phyloP scores from a whole-genome alignment of 2,329 filamentous ascomycete species.

The Pseudofabraea citricarpa region DNA sequence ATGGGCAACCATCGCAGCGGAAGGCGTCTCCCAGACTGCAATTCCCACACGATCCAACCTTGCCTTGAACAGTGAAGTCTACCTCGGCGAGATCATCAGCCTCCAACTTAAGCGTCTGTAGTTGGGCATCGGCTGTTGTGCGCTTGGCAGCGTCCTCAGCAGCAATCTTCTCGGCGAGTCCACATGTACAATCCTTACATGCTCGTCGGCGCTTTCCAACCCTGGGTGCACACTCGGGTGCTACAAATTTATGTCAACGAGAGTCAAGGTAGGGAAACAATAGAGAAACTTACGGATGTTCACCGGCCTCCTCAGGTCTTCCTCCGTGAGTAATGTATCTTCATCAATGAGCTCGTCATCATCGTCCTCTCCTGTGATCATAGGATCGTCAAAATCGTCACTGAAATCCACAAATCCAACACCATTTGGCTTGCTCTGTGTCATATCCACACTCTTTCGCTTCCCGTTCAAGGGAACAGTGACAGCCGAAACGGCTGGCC shows the following conservation, averaged over 20 bases:
- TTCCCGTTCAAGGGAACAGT: constrained; percentile 24
- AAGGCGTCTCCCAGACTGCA: constrained; percentile 92
- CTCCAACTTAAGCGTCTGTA: constrained; percentile 66
- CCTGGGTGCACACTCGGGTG: constrained; percentile 82
- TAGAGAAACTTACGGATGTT: constrained; percentile 81
- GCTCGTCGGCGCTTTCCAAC: constrained; percentile 83
- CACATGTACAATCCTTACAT: constrained; percentile 98
- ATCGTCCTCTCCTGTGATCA: constrained; percentile 45
- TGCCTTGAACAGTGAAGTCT: constrained; percentile 96
- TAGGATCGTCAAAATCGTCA: constrained; percentile 54
- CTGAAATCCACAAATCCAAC: constrained; percentile 66
- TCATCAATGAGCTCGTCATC: constrained; percentile 91
- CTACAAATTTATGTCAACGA: constrained; percentile 38
- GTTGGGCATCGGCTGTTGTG: constrained; percentile 54
- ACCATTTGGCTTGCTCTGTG: constrained; percentile 38
- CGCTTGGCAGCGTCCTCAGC: constrained; percentile 75
- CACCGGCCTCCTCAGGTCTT: constrained; percentile 73
- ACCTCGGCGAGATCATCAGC: constrained; percentile 80
- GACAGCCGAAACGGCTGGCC: constrained; percentile 26
- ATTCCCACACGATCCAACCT: constrained; percentile 91
- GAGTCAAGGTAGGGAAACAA: constrained; percentile 1
- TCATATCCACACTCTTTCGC: constrained; percentile 20
- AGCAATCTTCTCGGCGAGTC: constrained; percentile 78
- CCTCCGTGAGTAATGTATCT: constrained; percentile 77
- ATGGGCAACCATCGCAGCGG: constrained; percentile 70